phyloP scores from a whole-genome alignment of 2,329 filamentous ascomycete species.

The Cladosporium colombiae region DNA sequence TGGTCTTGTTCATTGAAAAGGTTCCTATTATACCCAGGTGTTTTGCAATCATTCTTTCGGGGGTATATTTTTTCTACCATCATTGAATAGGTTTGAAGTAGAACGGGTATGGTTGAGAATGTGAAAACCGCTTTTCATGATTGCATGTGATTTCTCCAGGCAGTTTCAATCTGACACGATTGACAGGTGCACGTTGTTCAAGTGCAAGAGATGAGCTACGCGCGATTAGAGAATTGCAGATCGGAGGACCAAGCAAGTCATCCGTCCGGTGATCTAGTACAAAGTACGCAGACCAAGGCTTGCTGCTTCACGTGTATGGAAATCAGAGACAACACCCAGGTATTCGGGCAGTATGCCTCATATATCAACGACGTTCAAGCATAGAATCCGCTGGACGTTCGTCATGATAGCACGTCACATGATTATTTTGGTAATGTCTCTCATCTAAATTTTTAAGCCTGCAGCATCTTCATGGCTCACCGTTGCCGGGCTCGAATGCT shows the following conservation, averaged over 20 bases:
- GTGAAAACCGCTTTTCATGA: background rate
- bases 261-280: no score
- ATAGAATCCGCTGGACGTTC: background rate
- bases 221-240: background rate
- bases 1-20: background rate
- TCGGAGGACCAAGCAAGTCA: background rate
- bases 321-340: no score
- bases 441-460: conserved; percentile 60
- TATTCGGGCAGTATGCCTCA: no score
- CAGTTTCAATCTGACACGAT: background rate
- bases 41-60: background rate
- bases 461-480: conserved; percentile 70
- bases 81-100: background rate
- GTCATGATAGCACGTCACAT: background rate
- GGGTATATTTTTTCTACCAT: background rate
- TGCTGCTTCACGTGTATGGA: no score
- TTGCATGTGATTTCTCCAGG: background rate
- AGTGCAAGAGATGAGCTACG: background rate
- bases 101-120: background rate
- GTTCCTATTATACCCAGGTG: background rate
- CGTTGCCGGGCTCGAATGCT: conserved; percentile 69
- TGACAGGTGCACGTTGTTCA: background rate
- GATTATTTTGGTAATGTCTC: conserved; percentile 56
- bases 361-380: background rate
- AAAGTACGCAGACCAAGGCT: no score